Conservation (phyloP, 768 basidiomycete species). For the Leccinellum albellum region DNA sequence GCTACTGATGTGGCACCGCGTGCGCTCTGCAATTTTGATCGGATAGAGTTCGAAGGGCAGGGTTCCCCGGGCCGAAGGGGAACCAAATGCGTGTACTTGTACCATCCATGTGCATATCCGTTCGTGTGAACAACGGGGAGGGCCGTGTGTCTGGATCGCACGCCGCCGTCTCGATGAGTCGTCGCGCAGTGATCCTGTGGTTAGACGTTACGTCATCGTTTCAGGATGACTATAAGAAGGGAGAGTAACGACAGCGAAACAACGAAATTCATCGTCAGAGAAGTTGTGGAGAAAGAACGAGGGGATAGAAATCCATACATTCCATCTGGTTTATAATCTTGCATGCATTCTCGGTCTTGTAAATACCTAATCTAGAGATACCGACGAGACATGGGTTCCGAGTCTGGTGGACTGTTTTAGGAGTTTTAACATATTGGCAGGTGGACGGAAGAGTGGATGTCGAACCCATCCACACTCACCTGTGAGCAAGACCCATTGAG, state of each 20-base stretch:
- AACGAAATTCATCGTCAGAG: neutral
- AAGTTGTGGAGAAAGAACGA: neutral
- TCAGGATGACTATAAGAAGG: constrained; percentile 62
- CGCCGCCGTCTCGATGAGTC: too few relatives aligned
- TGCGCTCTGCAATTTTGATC: too few relatives aligned
- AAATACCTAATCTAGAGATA: constrained; percentile 76
- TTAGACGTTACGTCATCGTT: too few relatives aligned
- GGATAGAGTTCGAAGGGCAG: too few relatives aligned
- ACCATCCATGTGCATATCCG: too few relatives aligned
- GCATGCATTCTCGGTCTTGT: constrained; percentile 88
- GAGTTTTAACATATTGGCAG: neutral
- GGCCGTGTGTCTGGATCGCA: too few relatives aligned
- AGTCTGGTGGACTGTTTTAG: constrained; percentile 58
- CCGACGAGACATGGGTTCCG: constrained; percentile 76
- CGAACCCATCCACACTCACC: constrained; percentile 42
- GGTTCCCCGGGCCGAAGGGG: too few relatives aligned
- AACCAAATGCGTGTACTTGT: too few relatives aligned
- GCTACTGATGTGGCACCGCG: too few relatives aligned
- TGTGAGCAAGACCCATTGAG: constrained; percentile 77
- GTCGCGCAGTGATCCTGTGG: too few relatives aligned
- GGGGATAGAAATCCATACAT: constrained; percentile 37
- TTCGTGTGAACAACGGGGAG: too few relatives aligned
- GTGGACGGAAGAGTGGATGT: neutral
- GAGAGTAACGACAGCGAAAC: neutral
- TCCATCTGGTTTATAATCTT: constrained; percentile 75